These are phyloP conservation scores for Pterocarpus santalinus DNA, from an alignment of 306 rosid species.

Conservation along the genomic window DNA sequence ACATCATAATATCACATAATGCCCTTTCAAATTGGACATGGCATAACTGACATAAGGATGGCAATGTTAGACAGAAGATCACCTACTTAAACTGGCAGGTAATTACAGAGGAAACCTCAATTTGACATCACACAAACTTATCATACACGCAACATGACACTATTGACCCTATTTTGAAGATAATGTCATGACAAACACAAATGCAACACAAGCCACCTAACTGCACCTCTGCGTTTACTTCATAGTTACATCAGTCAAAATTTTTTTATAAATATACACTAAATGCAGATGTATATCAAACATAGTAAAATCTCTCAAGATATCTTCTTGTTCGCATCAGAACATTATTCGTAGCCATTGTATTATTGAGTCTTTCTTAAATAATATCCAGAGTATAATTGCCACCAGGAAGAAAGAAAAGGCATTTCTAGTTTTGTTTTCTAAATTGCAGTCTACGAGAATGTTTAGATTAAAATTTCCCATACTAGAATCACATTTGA, in stretches of 20 bases:
- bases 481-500: background rate
- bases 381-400: background rate
- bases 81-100: background rate
- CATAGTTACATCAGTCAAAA: slow-evolving; percentile 10
- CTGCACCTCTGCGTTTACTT: background rate
- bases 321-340: background rate
- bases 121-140: background rate
- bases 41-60: background rate
- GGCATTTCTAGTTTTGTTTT: background rate
- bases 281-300: background rate
- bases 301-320: slow-evolving; percentile 14
- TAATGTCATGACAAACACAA: too few species aligned
- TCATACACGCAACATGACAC: background rate
- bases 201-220: background rate
- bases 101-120: background rate
- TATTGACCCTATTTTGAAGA: background rate
- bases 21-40: background rate
- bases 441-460: background rate
- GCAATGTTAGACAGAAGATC: background rate
- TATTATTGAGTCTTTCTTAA: background rate
- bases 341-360: slow-evolving; percentile 1
- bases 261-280: background rate
- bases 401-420: background rate
- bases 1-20: background rate
- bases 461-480: slow-evolving; percentile 6